Evolutionary conservation across 2,329 filamentous ascomycete genomes (phyloP), one percentile per base, ranked within the genome.

Genomic region (Monosporascus sp.): DNA sequence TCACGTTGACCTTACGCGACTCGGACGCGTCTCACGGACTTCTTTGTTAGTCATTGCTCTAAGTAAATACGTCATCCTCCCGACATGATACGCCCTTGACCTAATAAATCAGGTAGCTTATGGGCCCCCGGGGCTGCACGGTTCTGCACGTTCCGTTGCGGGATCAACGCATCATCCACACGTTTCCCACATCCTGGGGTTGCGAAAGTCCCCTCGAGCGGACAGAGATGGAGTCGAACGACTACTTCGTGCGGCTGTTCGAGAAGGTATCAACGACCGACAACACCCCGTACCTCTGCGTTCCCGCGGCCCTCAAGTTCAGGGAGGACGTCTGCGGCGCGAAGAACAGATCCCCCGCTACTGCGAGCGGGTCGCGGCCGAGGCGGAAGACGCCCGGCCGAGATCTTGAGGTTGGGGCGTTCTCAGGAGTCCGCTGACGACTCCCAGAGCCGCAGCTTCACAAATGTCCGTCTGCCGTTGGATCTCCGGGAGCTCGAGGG

Each of bases 41-140:
- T 90, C 69, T 82, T 88, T 58, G 77, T 87, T 26, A 81, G 74
- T 53, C 91, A 91, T 63, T 82, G 79, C 55, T 84, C 89, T 71
- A 89, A 89, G 61, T 60, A 37, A 14, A 51, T 49, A 17, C 24
- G 16, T 6, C 16, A 22, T 22, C 14, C 26, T 51, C 35, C 16
- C 24, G 5, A 1, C 24, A 5, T 5, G 6, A 20, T 24, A 14
- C n/a, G 19, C 11, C 5, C 24, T 38, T 19, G 55, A 38, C 19
- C 40, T 16, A 51, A 37, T 5, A 14, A n/a, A 11, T 3, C n/a
- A 60, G 58, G 71, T 91, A 87, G 87, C 78, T 91, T 3, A 85
- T 79, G 63, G 78, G 79, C 3, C 88, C 88, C 3, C 82, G 87
- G 51, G 82, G 81, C 50, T 86, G 82, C 62, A 86, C 85, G 1